Percentiles rank a stretch among this genome's conserved stretches.
Conservation (phyloP, 2,329 filamentous ascomycete species). For the Colletotrichum plurivorum region DNA sequence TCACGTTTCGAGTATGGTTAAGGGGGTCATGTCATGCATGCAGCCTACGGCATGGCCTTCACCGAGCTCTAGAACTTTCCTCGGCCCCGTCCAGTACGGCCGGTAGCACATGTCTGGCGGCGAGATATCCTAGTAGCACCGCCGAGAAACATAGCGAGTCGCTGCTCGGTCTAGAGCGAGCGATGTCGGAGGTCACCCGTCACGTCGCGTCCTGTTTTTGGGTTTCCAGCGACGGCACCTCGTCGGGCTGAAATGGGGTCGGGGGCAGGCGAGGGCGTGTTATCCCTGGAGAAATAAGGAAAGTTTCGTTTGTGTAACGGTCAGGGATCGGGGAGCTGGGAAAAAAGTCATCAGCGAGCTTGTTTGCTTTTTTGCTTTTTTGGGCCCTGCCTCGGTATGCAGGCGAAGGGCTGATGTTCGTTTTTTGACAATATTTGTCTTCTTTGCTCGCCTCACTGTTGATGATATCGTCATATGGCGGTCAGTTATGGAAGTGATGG, state of each 20-base stretch:
- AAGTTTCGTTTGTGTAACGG: background rate
- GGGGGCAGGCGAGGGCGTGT: background rate
- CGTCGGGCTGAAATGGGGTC: background rate
- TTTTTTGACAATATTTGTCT: background rate
- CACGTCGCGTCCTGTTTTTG: too few relatives aligned
- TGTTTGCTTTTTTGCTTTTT: constrained; percentile 2
- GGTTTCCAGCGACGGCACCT: too few relatives aligned
- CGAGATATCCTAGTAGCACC: too few relatives aligned
- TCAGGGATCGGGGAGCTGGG: background rate
- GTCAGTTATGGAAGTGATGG: background rate
- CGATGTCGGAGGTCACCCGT: too few relatives aligned
- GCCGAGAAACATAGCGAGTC: too few relatives aligned
- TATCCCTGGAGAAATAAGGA: background rate
- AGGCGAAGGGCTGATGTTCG: too few relatives aligned
- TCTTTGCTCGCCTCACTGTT: background rate
- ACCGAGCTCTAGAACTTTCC: background rate
- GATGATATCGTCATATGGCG: background rate
- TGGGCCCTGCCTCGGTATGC: too few relatives aligned
- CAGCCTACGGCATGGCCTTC: background rate
- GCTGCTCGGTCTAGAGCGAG: too few relatives aligned
- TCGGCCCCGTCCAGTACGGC: background rate
- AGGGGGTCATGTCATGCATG: background rate
- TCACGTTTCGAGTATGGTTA: background rate
- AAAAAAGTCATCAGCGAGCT: background rate
- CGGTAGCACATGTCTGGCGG: background rate